Evolutionary conservation across 805 yeast species (phyloP), one percentile per base, ranked within the genome.

Genomic region (Candida stauntonica): DNA sequence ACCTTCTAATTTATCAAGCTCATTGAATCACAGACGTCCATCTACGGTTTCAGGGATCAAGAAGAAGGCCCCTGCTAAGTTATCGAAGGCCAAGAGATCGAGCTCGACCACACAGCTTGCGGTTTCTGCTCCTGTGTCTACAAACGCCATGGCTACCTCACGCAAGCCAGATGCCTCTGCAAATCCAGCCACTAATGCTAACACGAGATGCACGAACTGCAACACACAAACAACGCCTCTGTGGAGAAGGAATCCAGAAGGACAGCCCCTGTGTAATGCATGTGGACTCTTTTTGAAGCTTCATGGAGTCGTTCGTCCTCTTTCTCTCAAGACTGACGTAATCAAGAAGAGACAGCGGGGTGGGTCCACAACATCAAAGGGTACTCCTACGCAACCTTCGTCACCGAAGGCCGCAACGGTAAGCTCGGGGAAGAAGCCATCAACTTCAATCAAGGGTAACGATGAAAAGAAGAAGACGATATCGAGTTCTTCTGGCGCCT

Each of bases 241-340:
- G 14, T 91, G 99, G 99, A 70, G 99, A 51, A 71, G 97, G 35
- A 86, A 87, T 52, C 88, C 95, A 0, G 86, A 85, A 42, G 97
- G 97, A 2, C 82, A 86, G 54, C 94, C 96, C 0, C 66, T 91
- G 42, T 91, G 98, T 64, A 91, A 91, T 61, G 98, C 99, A 0
- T 91, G 99, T 66, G 99, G 98, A 0, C 67, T 91, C 44, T 91
- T 91, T 52, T 72, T 86, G 54, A 91, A 91, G 61, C 67, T 91
- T 17, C 98, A 91, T 55, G 98, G 97, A n/a, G 91, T 87, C 4
- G 94, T 86, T 45, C 70, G 98, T 41, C 99, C 99, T 0, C 67
- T 91, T 36, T 83, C 95, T 12, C 67, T 89, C 52, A 89, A 88
- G 57, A 85, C 97, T 0, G 96, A 89, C 58, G 93, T 89, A 1